These are phyloP conservation scores for Cyphellophora europaea DNA, from an alignment of 2,329 filamentous ascomycete species.

Conservation along the genomic window DNA sequence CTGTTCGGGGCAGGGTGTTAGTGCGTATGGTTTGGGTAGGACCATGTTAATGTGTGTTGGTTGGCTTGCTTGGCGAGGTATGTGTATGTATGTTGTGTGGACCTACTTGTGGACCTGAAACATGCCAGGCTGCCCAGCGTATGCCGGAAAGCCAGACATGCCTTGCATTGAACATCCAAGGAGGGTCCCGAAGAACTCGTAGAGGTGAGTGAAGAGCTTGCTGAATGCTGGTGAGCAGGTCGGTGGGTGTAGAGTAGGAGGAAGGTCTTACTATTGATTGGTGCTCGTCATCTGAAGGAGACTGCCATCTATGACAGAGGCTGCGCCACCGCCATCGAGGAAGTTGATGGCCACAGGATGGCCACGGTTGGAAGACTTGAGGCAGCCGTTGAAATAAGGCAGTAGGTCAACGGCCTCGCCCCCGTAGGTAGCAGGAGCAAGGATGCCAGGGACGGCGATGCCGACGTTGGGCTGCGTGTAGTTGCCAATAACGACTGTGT, in stretches of 20 bases:
- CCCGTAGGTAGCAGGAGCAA: constrained; percentile 40
- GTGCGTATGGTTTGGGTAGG: no score
- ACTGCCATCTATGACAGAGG: constrained; percentile 44
- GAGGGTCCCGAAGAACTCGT: constrained; percentile 51
- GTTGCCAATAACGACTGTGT: constrained; percentile 57
- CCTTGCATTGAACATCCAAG: constrained; percentile 44
- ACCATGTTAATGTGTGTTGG: neutral
- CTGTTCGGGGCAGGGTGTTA: no score
- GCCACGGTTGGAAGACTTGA: constrained; percentile 44
- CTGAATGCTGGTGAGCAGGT: neutral
- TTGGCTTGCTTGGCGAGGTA: neutral
- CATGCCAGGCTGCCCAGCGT: constrained; percentile 25
- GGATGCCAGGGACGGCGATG: constrained; percentile 48
- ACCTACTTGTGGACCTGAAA: constrained; percentile 22
- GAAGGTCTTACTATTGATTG: no score
- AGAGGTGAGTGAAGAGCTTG: constrained; percentile 49
- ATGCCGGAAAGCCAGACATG: constrained; percentile 38
- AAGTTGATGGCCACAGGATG: constrained; percentile 49
- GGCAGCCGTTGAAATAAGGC: constrained; percentile 49
- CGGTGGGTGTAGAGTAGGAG: no score
- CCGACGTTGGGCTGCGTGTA: constrained; percentile 47
- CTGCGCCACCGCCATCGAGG: constrained; percentile 50
- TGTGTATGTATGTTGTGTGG: neutral
- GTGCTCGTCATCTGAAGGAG: no score
- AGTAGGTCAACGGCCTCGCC: constrained; percentile 46